A percentile compares a stretch with the other conserved stretches of the same genome.
phyloP scores from a whole-genome alignment of 257 asterid species.

The Solanum pennellii region DNA sequence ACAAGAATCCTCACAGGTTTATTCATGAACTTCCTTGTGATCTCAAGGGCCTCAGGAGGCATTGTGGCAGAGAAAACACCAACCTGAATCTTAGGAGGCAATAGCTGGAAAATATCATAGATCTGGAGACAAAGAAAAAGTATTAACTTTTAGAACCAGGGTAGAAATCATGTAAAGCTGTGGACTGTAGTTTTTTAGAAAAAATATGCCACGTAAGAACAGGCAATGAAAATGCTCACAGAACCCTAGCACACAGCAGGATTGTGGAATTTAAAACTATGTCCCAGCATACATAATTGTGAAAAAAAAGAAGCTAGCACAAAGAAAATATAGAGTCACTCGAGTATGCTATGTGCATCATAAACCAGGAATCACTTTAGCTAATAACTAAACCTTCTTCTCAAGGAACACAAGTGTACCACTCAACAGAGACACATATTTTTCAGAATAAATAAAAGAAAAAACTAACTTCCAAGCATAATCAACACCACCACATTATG shows the following conservation, averaged over 20 bases:
- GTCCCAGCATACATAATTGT: not conserved
- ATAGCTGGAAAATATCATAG: conserved; percentile 13
- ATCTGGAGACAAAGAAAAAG: not conserved
- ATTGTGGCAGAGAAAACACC: conserved; percentile 15
- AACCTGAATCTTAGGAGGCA: conserved; percentile 11
- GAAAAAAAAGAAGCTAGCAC: not conserved
- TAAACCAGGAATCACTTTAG: not conserved
- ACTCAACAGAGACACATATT: not conserved
- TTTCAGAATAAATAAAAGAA: not conserved
- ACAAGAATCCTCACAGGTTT: conserved; percentile 15
- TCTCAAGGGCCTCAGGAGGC: conserved; percentile 15
- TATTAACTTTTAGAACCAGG: not conserved
- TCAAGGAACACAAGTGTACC: not conserved
- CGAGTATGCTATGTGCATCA: not conserved
- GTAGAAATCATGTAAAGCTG: not conserved
- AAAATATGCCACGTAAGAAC: not conserved
- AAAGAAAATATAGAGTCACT: not conserved
- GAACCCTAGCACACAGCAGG: not conserved
- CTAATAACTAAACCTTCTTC: not conserved
- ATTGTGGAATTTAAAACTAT: not conserved
- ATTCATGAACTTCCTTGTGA: conserved; percentile 12
- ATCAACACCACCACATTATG: not conserved
- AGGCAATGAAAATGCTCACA: not conserved
- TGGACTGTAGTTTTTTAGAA: not conserved
- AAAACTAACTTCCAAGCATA: not conserved